A percentile compares a stretch with the other conserved stretches of the same genome.
Conservation (phyloP, 2,329 filamentous ascomycete species). For the Phyllosticta ampelicida region DNA sequence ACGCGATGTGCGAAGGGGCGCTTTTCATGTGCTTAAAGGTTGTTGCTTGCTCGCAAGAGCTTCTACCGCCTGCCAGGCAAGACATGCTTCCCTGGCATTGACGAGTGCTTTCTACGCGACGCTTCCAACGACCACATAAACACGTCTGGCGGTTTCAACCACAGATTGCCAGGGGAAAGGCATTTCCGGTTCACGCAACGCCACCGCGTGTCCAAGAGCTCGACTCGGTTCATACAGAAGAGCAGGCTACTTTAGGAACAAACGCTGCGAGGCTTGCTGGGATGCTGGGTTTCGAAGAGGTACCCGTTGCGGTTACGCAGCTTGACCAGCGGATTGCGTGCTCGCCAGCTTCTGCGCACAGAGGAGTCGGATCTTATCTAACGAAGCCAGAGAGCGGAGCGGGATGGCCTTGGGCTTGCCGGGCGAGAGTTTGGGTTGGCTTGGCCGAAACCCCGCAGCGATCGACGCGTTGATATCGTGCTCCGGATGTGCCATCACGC, state of each 20-base stretch:
- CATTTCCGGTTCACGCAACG: neutral
- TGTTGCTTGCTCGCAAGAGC: too few species aligned
- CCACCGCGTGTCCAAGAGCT: neutral
- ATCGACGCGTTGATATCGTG: constrained; percentile 10
- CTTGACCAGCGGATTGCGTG: neutral
- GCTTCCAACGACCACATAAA: neutral
- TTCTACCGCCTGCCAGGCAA: too few species aligned
- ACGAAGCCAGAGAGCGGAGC: constrained; percentile 1
- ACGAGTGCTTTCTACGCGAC: too few species aligned
- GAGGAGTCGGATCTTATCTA: neutral
- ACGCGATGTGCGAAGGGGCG: too few species aligned
- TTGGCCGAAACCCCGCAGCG: constrained; percentile 6
- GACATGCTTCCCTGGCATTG: too few species aligned
- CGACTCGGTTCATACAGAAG: too few species aligned
- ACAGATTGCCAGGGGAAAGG: neutral
- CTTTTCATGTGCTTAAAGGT: too few species aligned
- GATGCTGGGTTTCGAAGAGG: neutral
- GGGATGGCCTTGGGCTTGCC: neutral
- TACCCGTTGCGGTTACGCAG: neutral
- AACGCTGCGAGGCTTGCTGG: too few species aligned
- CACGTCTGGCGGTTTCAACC: neutral
- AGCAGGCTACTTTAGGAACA: neutral
- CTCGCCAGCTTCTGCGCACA: neutral
- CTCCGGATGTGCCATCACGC: constrained; percentile 7
- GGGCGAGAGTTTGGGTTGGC: neutral